Conservation (phyloP, 306 rosid genomes). For the Vigna trinervia region DNA sequence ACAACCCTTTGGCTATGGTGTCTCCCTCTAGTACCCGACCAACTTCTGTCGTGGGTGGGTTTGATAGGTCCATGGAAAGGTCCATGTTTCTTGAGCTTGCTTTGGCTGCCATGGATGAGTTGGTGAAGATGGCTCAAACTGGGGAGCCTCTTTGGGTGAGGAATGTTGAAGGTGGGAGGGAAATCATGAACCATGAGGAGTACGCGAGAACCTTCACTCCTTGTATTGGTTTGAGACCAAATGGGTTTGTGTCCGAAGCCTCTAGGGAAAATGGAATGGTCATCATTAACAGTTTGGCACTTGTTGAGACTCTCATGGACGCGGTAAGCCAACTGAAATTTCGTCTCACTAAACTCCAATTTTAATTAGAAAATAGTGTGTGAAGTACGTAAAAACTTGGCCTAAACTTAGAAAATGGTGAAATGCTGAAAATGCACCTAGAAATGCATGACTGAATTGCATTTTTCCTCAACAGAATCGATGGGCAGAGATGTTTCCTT, state of each 20-base stretch:
- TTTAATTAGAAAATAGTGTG: neutral
- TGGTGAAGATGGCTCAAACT: slow-evolving; percentile 82
- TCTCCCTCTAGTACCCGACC: slow-evolving; percentile 50
- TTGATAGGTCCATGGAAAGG: slow-evolving; percentile 73
- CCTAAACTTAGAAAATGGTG: neutral
- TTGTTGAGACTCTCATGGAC: slow-evolving; percentile 93
- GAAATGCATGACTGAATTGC: neutral
- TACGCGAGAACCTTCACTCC: slow-evolving; percentile 74
- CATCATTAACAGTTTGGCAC: slow-evolving; percentile 85
- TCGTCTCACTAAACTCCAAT: neutral
- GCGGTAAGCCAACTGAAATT: slow-evolving; percentile 51
- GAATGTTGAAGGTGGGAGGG: slow-evolving; percentile 77
- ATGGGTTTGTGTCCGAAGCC: slow-evolving; percentile 81
- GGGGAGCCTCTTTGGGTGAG: slow-evolving; percentile 91
- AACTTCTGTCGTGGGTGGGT: slow-evolving; percentile 37
- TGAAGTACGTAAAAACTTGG: neutral
- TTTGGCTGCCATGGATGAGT: slow-evolving; percentile 93
- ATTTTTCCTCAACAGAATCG: slow-evolving; percentile 58
- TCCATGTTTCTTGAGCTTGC: slow-evolving; percentile 92
- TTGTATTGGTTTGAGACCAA: slow-evolving; percentile 85
- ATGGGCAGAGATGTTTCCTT: slow-evolving; percentile 96
- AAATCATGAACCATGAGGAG: slow-evolving; percentile 78
- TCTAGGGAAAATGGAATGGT: slow-evolving; percentile 88
- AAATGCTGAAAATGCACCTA: neutral
- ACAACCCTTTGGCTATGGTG: slow-evolving; percentile 49